Conservation (phyloP, 257 asterid species). For the Penstemon eatonii region DNA sequence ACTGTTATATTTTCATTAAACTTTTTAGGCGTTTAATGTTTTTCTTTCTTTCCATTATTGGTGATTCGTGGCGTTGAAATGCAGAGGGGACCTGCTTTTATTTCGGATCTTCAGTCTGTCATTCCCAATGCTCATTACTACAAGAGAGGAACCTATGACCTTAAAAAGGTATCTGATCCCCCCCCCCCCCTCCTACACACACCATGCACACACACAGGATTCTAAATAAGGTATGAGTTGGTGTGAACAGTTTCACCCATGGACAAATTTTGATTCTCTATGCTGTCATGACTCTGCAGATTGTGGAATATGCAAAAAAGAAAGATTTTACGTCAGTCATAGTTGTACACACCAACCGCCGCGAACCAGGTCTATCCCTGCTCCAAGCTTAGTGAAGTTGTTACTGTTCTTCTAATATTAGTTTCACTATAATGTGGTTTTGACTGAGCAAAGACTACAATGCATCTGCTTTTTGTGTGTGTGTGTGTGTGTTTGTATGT, state of each 20-base stretch:
- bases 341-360: conserved; percentile 92
- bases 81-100: conserved; percentile 94
- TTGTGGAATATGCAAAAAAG: conserved; percentile 75
- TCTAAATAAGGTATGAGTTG: conserved; percentile 3
- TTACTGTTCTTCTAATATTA: neutral
- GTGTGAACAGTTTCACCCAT: neutral
- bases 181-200: neutral
- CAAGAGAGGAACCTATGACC: conserved; percentile 93
- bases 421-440: neutral
- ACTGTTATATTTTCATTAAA: neutral
- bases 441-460: neutral
- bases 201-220: neutral
- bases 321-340: conserved; percentile 82
- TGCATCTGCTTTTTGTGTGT: neutral
- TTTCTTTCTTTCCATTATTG: conserved; percentile 13
- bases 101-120: conserved; percentile 64
- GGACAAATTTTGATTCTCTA: conserved; percentile 15
- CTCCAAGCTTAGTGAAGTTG: conserved; percentile 3
- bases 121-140: conserved; percentile 82
- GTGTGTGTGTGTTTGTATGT: neutral
- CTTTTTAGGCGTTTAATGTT: neutral
- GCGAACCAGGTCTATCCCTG: conserved; percentile 73
- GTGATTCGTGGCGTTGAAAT: conserved; percentile 22
- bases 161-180: conserved; percentile 58
- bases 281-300: conserved; percentile 37